phyloP scores from a whole-genome alignment of 495 filamentous ascomycete genomes.

The Beverwykella pulmonaria region DNA sequence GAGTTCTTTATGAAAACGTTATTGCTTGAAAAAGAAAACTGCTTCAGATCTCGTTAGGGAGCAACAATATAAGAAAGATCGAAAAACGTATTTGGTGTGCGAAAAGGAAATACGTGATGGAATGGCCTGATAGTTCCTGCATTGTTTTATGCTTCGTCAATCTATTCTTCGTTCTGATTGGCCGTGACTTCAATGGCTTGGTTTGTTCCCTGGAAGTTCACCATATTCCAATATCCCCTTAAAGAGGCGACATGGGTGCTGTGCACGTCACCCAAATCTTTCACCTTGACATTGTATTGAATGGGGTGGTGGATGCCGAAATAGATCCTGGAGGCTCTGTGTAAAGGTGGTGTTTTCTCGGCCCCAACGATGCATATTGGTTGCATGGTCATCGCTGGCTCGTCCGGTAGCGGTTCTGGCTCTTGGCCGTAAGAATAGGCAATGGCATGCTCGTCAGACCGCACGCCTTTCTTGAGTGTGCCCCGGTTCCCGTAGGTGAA shows the following conservation, averaged over 20 bases:
- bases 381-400: background rate
- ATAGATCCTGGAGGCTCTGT: slow-evolving; percentile 4
- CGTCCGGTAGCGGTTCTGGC: background rate
- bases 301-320: slow-evolving; percentile 18
- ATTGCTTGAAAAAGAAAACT: no score
- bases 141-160: no score
- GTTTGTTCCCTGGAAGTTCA: background rate
- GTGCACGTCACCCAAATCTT: slow-evolving; percentile 44
- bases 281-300: slow-evolving; percentile 30
- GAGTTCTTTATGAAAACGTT: no score
- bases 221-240: slow-evolving; percentile 3
- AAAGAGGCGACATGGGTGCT: slow-evolving; percentile 28
- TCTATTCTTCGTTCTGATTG: background rate
- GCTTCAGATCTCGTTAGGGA: no score
- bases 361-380: slow-evolving; percentile 1
- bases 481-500: slow-evolving; percentile 46
- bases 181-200: background rate
- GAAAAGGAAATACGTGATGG: no score
- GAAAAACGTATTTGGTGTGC: no score
- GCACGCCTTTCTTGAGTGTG: slow-evolving; percentile 43
- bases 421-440: slow-evolving; percentile 44
- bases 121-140: no score
- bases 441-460: slow-evolving; percentile 47
- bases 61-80: no score
- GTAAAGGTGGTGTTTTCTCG: background rate